A percentile compares a stretch with the other conserved stretches of the same genome.
Conservation (phyloP, 257 asterid genomes). For the Paraleonurus japonicus region DNA sequence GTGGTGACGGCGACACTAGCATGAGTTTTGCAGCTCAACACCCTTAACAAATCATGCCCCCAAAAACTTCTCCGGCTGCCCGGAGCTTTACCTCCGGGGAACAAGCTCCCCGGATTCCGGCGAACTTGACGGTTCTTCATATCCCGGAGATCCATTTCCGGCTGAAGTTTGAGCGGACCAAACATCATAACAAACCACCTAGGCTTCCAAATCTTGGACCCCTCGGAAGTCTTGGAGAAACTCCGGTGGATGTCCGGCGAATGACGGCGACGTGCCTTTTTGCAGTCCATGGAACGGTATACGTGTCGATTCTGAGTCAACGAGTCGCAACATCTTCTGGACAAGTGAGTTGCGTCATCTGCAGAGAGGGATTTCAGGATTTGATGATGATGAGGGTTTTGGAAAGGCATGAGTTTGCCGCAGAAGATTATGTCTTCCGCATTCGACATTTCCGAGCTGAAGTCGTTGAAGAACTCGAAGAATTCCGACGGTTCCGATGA, state of each 20-base stretch:
- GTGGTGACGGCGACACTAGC: slow-evolving; percentile 53
- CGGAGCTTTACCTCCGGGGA: slow-evolving; percentile 21
- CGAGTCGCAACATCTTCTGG: slow-evolving; percentile 16
- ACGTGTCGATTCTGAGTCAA: slow-evolving; percentile 25
- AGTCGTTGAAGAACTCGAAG: slow-evolving; percentile 57
- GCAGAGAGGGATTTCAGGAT: slow-evolving; percentile 37
- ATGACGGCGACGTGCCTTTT: not conserved
- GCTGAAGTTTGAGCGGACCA: slow-evolving; percentile 50
- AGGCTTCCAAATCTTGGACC: slow-evolving; percentile 18
- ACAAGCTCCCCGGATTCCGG: slow-evolving; percentile 40
- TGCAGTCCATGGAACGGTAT: slow-evolving; percentile 38
- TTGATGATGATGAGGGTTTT: slow-evolving; percentile 12
- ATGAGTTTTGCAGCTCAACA: slow-evolving; percentile 51
- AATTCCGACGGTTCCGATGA: slow-evolving; percentile 54
- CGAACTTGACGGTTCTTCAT: slow-evolving; percentile 58
- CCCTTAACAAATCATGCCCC: slow-evolving; percentile 43
- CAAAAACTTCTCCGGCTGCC: slow-evolving; percentile 35
- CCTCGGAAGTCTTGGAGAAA: slow-evolving; percentile 24
- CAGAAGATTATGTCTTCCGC: slow-evolving; percentile 66
- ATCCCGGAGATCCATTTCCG: slow-evolving; percentile 56
- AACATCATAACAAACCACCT: slow-evolving; percentile 55
- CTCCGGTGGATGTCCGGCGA: slow-evolving; percentile 31
- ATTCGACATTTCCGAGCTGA: slow-evolving; percentile 43
- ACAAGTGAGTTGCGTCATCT: slow-evolving; percentile 23
- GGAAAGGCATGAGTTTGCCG: slow-evolving; percentile 54